phyloP scores from a whole-genome alignment of 306 rosid species.

The Prunus armeniaca region DNA sequence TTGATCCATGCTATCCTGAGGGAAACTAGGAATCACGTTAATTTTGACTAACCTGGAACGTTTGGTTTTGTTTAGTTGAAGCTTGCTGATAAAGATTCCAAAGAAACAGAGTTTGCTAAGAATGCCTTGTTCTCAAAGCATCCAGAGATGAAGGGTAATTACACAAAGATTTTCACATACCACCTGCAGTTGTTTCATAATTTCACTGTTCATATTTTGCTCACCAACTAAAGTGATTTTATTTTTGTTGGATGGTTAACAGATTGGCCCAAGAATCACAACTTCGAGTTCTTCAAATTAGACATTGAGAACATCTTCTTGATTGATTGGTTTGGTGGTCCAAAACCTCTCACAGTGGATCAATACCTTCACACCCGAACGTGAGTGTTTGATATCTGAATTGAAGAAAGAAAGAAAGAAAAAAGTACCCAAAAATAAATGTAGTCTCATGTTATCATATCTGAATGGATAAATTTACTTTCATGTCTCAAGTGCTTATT shows the following conservation, averaged over 20 bases:
- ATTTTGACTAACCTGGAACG: not conserved
- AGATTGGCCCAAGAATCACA: constrained; percentile 80
- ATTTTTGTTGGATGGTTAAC: constrained; percentile 25
- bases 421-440: not conserved
- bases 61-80: constrained; percentile 58
- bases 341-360: constrained; percentile 72
- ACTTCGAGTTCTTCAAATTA: constrained; percentile 67
- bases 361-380: constrained; percentile 54
- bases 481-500: not conserved
- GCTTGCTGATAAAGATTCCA: constrained; percentile 48
- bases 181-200: constrained; percentile 8
- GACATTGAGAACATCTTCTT: constrained; percentile 71
- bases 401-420: not conserved
- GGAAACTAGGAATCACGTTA: not conserved
- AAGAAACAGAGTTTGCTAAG: constrained; percentile 58
- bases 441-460: not conserved
- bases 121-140: constrained; percentile 86
- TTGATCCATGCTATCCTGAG: not conserved
- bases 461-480: not conserved
- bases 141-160: constrained; percentile 78
- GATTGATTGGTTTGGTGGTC: constrained; percentile 84
- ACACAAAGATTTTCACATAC: not conserved
- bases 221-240: not conserved
- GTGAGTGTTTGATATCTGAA: constrained; percentile 27
- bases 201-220: not conserved